These are phyloP conservation scores for Adansonia gregorii DNA, from an alignment of 441 rosid genomes.

Conservation along the genomic window DNA sequence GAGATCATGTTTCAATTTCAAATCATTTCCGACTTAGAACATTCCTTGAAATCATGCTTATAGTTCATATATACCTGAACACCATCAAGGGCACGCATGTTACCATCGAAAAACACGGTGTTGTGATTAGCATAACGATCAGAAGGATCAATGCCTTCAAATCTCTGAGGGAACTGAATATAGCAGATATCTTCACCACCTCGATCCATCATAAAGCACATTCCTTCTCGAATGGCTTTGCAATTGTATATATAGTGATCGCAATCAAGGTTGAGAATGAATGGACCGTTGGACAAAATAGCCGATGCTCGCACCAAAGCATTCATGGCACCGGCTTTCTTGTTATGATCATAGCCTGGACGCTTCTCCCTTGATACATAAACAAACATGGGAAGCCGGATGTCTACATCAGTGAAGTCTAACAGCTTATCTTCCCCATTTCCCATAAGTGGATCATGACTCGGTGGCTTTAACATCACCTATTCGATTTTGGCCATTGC, in stretches of 20 bases:
- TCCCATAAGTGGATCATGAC: slow-evolving; percentile 66
- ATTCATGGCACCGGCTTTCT: slow-evolving; percentile 96
- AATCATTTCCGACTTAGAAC: neutral
- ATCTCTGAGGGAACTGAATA: slow-evolving; percentile 89
- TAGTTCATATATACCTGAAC: slow-evolving; percentile 52
- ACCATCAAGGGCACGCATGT: slow-evolving; percentile 96
- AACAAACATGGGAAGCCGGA: slow-evolving; percentile 81
- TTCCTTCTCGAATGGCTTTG: slow-evolving; percentile 82
- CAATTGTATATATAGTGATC: slow-evolving; percentile 89
- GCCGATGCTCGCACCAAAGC: slow-evolving; percentile 83
- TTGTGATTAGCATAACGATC: slow-evolving; percentile 90
- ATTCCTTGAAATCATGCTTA: neutral
- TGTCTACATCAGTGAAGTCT: slow-evolving; percentile 72
- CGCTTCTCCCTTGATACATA: slow-evolving; percentile 84
- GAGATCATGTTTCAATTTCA: neutral
- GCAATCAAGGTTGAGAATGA: slow-evolving; percentile 87
- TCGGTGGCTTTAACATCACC: slow-evolving; percentile 94
- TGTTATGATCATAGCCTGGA: slow-evolving; percentile 88
- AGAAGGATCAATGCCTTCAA: slow-evolving; percentile 94
- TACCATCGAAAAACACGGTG: slow-evolving; percentile 86
- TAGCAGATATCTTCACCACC: slow-evolving; percentile 86
- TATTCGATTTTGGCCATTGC: slow-evolving; percentile 22
- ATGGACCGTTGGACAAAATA: slow-evolving; percentile 80
- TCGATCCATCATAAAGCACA: slow-evolving; percentile 94
- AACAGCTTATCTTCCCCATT: slow-evolving; percentile 62